Evolutionary conservation across 129 eudicot genomes (phyloP).

Genomic region (Cynara cardunculus): DNA sequence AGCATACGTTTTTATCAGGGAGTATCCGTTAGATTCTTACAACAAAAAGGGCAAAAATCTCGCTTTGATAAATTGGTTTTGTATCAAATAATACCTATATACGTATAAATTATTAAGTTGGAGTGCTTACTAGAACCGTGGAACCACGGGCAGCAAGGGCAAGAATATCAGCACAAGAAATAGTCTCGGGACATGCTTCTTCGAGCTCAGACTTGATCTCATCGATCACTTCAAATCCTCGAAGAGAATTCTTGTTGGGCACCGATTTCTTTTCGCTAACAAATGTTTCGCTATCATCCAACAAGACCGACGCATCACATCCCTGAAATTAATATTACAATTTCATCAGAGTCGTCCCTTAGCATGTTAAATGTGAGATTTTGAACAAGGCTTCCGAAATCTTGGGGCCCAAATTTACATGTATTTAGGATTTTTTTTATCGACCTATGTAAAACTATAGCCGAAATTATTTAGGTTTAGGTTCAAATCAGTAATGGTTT

Average conservation of each 20-base stretch:
- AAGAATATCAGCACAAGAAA: constrained; percentile 91
- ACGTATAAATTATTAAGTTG: not conserved
- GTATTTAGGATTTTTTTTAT: too few relatives aligned
- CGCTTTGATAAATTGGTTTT: not conserved
- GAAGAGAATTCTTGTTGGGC: constrained; percentile 79
- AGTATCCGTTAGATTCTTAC: not conserved
- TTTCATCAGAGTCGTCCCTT: too few relatives aligned
- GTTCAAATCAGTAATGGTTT: too few relatives aligned
- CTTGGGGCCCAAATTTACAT: too few relatives aligned
- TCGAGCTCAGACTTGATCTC: constrained; percentile 81
- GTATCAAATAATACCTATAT: not conserved
- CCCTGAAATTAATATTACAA: constrained; percentile 43
- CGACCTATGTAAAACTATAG: too few relatives aligned
- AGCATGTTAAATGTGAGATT: too few relatives aligned
- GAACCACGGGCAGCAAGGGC: constrained; percentile 92
- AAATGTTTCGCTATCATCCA: constrained; percentile 61
- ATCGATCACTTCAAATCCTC: constrained; percentile 88
- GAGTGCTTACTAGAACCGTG: constrained; percentile 60
- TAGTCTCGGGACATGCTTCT: constrained; percentile 75
- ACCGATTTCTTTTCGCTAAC: constrained; percentile 72
- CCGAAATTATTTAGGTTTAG: too few relatives aligned
- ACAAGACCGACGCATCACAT: constrained; percentile 87
- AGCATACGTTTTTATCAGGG: not conserved
- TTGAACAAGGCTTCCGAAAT: too few relatives aligned
- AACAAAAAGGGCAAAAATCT: not conserved